phyloP scores from a whole-genome alignment of 2,329 filamentous ascomycete genomes.

The Escovopsis sp. region DNA sequence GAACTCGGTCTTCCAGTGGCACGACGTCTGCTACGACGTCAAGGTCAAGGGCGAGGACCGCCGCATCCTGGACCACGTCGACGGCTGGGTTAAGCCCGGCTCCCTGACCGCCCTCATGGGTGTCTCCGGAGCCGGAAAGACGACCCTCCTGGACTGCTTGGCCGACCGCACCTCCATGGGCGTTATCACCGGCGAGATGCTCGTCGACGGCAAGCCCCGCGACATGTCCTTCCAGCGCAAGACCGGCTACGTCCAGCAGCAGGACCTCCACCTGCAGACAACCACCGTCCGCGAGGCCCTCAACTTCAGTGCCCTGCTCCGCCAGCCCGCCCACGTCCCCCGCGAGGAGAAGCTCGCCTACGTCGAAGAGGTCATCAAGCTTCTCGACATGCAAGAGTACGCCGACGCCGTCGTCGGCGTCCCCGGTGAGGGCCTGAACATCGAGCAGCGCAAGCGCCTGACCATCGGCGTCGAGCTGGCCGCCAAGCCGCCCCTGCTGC shows the following conservation, averaged over 20 bases:
- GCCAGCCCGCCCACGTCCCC: constrained; percentile 63
- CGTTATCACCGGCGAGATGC: constrained; percentile 73
- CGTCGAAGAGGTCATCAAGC: constrained; percentile 78
- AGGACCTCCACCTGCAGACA: constrained; percentile 76
- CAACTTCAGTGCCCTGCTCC: constrained; percentile 70
- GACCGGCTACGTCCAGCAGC: constrained; percentile 84
- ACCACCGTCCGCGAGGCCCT: constrained; percentile 81
- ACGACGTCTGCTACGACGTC: constrained; percentile 61
- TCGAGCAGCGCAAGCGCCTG: constrained; percentile 58
- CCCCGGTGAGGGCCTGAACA: constrained; percentile 70
- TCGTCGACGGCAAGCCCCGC: constrained; percentile 47
- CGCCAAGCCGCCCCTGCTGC: constrained; percentile 74
- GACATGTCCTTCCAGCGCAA: constrained; percentile 81
- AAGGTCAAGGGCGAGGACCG: constrained; percentile 66
- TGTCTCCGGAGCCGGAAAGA: constrained; percentile 87
- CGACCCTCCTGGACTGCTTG: constrained; percentile 73
- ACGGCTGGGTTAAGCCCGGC: constrained; percentile 89
- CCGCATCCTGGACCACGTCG: constrained; percentile 69
- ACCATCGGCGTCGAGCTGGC: constrained; percentile 95
- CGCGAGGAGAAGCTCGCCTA: constrained; percentile 69
- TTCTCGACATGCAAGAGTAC: constrained; percentile 81
- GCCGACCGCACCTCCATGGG: constrained; percentile 81
- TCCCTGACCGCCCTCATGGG: constrained; percentile 85
- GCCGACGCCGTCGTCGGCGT: constrained; percentile 85
- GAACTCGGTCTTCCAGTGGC: constrained; percentile 75